These are phyloP conservation scores for Chenopodium formosanum DNA, from an alignment of 148 eudicot genomes.

Conservation along the genomic window DNA sequence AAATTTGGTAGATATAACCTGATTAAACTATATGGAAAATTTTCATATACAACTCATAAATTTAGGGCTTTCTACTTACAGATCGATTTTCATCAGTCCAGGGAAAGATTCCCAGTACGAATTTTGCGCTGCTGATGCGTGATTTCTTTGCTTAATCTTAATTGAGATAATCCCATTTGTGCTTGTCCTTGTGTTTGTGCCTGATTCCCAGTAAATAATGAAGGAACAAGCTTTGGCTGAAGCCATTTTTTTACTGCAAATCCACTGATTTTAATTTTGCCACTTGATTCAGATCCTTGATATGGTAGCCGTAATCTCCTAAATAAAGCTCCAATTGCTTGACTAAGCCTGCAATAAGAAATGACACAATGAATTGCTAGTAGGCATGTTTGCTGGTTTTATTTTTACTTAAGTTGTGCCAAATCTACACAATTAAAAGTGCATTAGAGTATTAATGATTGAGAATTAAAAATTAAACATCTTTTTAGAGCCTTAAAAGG, in stretches of 20 bases:
- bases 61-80: slow-evolving; percentile 22
- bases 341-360: slow-evolving; percentile 63
- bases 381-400: too few relatives aligned
- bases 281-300: slow-evolving; percentile 76
- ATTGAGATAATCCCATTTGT: slow-evolving; percentile 46
- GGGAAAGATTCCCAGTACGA: slow-evolving; percentile 64
- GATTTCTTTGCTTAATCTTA: slow-evolving; percentile 57
- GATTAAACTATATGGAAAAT: slow-evolving; percentile 9
- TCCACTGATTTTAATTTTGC: slow-evolving; percentile 78
- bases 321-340: slow-evolving; percentile 72
- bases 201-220: slow-evolving; percentile 29
- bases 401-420: not conserved
- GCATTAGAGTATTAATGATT: too few relatives aligned
- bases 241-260: slow-evolving; percentile 72
- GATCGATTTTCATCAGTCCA: slow-evolving; percentile 31
- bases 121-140: slow-evolving; percentile 70
- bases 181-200: slow-evolving; percentile 30
- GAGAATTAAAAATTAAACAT: too few relatives aligned
- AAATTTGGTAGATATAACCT: slow-evolving; percentile 18
- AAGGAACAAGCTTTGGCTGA: slow-evolving; percentile 58
- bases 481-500: too few relatives aligned
- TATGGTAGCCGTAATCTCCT: slow-evolving; percentile 75
- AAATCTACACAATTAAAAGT: not conserved
- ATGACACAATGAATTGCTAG: slow-evolving; percentile 1
- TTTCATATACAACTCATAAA: slow-evolving; percentile 19